Base-by-base conservation (phyloP, 2,329 filamentous ascomycete genomes). In the Incumbomyces delicatus region DNA sequence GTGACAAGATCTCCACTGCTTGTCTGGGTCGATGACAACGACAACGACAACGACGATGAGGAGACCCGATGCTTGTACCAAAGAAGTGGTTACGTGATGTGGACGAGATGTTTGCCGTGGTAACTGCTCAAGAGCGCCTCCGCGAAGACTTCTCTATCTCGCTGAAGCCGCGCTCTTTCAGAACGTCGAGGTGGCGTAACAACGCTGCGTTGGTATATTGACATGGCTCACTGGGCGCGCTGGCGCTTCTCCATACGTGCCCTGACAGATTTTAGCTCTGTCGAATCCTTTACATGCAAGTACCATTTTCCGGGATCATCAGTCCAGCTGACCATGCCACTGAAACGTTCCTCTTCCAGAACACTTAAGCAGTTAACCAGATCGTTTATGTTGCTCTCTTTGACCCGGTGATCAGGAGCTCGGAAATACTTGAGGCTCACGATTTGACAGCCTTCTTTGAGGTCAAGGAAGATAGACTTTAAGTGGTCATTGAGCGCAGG, bases 341-440 rank as follows among this genome's bases (percentile, higher is more conserved):
- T 78, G 56, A 75, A 83, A 61, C 86, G 92, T 48, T 80, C 72
- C 58, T 83, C 80, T 34, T 81, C 72, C 61, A 85, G 76, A 51
- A 92, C 87, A 32, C 85, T 78, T 42, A 96, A 76, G 49, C 94
- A 78, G 54, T 88, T 92, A 55, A 81, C 80, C 4, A 85, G 85
- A 42, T 89, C 85, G 56, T 94, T 84, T 59, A 85, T 74, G 59
- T 88, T 92, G 53, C 85, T 73, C 13, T 72, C 69, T 47, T 80
- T 81, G 41, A 87, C 83, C 57, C 83, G 84, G 61, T 88, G 84
- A 53, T 83, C 81, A 41, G 84, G 80, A 36, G 86, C 81, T 12
- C 92, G 87, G 61, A 98, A 98, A 1, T 84, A 88, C 67, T 92
- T 94, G 49, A 98, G 75, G 43, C 87, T 95, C 35, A 96, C 83